A percentile compares a stretch with the other conserved stretches of the same genome.
These are phyloP conservation scores for Xylaria cubensis DNA, from an alignment of 495 filamentous ascomycete species.

Conservation along the genomic window DNA sequence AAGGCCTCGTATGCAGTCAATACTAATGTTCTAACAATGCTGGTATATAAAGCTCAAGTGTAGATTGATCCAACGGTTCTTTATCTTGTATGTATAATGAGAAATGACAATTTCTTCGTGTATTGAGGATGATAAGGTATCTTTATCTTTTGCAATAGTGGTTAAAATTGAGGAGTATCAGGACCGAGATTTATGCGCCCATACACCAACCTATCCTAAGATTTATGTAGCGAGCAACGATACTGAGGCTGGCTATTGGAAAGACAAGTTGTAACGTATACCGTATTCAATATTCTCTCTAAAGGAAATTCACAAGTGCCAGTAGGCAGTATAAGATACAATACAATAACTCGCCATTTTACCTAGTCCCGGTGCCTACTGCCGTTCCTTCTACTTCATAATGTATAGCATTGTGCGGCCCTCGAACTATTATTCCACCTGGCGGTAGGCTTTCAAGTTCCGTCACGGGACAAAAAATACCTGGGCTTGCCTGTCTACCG, in stretches of 20 bases:
- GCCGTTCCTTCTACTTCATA: constrained; percentile 18
- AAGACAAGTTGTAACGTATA: neutral
- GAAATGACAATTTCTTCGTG: neutral
- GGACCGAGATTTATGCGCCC: neutral
- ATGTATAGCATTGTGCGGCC: neutral
- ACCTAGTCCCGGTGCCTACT: neutral
- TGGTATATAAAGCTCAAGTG: neutral
- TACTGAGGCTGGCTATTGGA: neutral
- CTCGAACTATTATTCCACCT: neutral
- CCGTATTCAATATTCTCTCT: neutral
- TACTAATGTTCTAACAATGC: no score
- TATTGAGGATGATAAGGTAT: neutral
- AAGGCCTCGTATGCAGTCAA: no score
- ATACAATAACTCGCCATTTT: neutral
- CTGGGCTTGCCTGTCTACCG: neutral
- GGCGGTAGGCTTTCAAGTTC: constrained; percentile 16
- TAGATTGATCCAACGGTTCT: neutral
- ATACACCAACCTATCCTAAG: neutral
- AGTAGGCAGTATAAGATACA: neutral
- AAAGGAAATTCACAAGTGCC: neutral
- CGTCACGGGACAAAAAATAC: neutral
- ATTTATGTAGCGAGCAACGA: neutral
- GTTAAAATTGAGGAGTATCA: neutral
- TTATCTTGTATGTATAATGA: neutral
- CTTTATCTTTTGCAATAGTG: neutral